These are phyloP conservation scores for Sungouiozyma ichnusensis DNA, from an alignment of 805 yeast species.

Conservation along the genomic window DNA sequence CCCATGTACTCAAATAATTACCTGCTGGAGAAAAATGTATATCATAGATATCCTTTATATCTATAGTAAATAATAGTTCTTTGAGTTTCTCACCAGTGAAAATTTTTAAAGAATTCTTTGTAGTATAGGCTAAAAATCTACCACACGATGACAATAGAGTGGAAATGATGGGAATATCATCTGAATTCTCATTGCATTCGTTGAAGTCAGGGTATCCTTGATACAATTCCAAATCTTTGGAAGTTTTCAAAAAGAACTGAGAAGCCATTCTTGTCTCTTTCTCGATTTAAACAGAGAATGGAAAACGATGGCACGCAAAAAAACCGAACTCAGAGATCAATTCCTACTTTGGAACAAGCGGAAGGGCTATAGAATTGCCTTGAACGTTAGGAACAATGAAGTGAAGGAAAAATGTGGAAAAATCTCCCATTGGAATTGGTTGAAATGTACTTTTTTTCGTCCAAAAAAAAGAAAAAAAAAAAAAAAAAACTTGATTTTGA, in stretches of 20 bases:
- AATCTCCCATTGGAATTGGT: too few relatives aligned
- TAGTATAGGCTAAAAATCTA: slow-evolving; percentile 26
- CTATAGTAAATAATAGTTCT: slow-evolving; percentile 10
- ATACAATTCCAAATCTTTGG: slow-evolving; percentile 27
- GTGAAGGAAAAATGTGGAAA: too few relatives aligned
- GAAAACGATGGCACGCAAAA: too few relatives aligned
- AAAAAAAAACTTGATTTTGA: too few relatives aligned
- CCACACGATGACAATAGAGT: slow-evolving; percentile 29
- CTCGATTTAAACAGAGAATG: too few relatives aligned
- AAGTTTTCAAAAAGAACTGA: slow-evolving; percentile 27
- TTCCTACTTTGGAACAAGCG: too few relatives aligned
- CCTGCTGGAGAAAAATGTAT: slow-evolving; percentile 85
- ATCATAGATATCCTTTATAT: slow-evolving; percentile 63
- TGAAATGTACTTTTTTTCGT: too few relatives aligned
- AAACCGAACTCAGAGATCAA: too few relatives aligned
- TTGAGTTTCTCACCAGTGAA: slow-evolving; percentile 22
- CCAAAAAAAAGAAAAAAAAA: too few relatives aligned
- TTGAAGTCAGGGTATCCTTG: slow-evolving; percentile 27
- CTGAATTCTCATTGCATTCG: slow-evolving; percentile 17
- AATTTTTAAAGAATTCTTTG: slow-evolving; percentile 19
- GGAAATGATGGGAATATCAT: slow-evolving; percentile 14
- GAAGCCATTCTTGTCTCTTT: slow-evolving; percentile 22
- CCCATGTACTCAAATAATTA: slow-evolving; percentile 76
- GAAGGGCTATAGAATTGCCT: too few relatives aligned
- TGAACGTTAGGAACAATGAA: too few relatives aligned